phyloP scores from a whole-genome alignment of 2,329 filamentous ascomycete species.

The Periconia digitata region DNA sequence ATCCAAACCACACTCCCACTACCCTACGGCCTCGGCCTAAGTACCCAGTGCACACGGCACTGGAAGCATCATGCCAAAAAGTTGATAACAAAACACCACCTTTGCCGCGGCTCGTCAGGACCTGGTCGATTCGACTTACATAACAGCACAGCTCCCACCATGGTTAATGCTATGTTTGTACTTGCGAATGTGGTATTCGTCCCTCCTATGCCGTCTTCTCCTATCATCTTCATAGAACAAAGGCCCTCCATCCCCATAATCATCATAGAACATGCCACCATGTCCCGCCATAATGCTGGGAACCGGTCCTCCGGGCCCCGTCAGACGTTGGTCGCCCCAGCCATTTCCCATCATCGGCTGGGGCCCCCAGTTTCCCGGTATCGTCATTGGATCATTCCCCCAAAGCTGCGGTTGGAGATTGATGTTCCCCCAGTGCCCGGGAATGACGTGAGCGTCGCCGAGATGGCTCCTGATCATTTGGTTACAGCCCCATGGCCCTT shows the following conservation, averaged over 20 bases:
- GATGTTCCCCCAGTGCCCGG: conserved; percentile 28
- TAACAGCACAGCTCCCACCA: conserved; percentile 7
- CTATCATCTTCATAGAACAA: neutral
- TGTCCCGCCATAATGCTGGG: neutral
- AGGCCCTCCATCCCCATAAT: neutral
- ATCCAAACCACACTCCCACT: too few relatives aligned
- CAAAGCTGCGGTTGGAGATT: conserved; percentile 16
- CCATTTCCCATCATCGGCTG: too few relatives aligned
- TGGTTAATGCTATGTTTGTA: conserved; percentile 4
- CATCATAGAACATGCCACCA: neutral
- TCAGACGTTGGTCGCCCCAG: too few relatives aligned
- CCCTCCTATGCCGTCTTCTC: conserved; percentile 2
- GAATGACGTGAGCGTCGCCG: conserved; percentile 27
- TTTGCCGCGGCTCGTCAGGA: neutral
- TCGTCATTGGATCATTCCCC: conserved; percentile 7
- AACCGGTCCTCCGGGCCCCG: neutral
- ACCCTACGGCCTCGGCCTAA: too few relatives aligned
- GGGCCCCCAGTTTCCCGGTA: neutral
- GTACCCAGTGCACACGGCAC: too few relatives aligned
- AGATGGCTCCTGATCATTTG: conserved; percentile 30
- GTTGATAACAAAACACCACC: neutral
- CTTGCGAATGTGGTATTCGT: conserved; percentile 5
- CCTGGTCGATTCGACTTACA: conserved; percentile 5
- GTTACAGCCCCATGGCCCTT: conserved; percentile 35
- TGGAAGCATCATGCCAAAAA: neutral